A percentile compares a stretch with the other conserved stretches of the same genome.
Conservation (phyloP, 2,329 filamentous ascomycete species). For the Apiospora koreana region DNA sequence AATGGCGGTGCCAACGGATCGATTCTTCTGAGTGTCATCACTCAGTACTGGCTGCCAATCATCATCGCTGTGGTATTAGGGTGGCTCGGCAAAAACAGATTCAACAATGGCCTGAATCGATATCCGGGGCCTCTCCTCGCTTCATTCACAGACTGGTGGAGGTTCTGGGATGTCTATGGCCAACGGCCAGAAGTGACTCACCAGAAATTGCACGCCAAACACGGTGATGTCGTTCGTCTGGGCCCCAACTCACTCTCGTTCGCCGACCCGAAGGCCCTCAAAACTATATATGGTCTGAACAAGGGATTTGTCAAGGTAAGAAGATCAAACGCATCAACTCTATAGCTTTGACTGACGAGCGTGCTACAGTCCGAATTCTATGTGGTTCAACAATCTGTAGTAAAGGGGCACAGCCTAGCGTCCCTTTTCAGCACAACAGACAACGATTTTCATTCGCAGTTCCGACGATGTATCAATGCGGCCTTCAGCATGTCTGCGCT, state of each 20-base stretch:
- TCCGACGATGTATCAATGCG: slow-evolving; percentile 73
- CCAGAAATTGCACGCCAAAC: slow-evolving; percentile 65
- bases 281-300: slow-evolving; percentile 78
- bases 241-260: slow-evolving; percentile 77
- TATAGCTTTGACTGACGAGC: slow-evolving; percentile 15
- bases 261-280: slow-evolving; percentile 70
- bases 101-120: slow-evolving; percentile 61
- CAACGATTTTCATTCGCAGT: slow-evolving; percentile 73
- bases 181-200: slow-evolving; percentile 69
- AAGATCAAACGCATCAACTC: background rate
- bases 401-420: slow-evolving; percentile 66
- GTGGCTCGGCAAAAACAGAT: slow-evolving; percentile 51
- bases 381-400: slow-evolving; percentile 72
- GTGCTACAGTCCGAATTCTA: slow-evolving; percentile 72
- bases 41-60: slow-evolving; percentile 46
- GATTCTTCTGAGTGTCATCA: slow-evolving; percentile 35
- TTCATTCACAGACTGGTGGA: slow-evolving; percentile 71
- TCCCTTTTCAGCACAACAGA: slow-evolving; percentile 78
- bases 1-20: slow-evolving; percentile 16
- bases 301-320: slow-evolving; percentile 76
- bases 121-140: slow-evolving; percentile 75
- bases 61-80: slow-evolving; percentile 33
- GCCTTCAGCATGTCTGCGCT: slow-evolving; percentile 78
- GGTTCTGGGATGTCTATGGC: slow-evolving; percentile 67
- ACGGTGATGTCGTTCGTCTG: slow-evolving; percentile 74